Evolutionary conservation across 176 grass and related monocot genomes (phyloP).

Genomic region (Bromus sterilis): DNA sequence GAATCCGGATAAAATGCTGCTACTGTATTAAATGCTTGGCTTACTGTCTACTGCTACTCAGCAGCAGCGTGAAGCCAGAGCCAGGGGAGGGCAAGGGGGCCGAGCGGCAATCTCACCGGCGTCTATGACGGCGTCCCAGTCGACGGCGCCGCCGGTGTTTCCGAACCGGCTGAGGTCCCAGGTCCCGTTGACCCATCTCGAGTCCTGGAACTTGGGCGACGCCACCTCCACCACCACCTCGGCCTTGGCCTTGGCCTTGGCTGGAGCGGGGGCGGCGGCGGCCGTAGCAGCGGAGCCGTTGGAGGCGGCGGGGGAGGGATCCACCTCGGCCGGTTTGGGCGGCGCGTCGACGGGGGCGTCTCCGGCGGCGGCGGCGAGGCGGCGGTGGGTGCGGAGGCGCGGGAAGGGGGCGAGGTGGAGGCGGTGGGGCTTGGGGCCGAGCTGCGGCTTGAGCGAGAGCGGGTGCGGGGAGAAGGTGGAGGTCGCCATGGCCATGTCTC

Average conservation of each 20-base stretch:
- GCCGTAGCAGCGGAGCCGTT: constrained; percentile 20
- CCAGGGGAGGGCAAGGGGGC: too few relatives aligned
- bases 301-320: constrained; percentile 17
- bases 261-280: not conserved
- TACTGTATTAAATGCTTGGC: not conserved
- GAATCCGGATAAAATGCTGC: not conserved
- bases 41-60: not conserved
- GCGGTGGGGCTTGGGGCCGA: not conserved
- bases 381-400: not conserved
- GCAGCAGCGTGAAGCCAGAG: not conserved
- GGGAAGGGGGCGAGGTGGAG: constrained; percentile 14
- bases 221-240: not conserved
- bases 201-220: constrained; percentile 46
- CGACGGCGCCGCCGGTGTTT: constrained; percentile 50
- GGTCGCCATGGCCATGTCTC: constrained; percentile 50
- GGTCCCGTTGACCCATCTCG: constrained; percentile 77
- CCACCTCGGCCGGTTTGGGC: not conserved
- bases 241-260: not conserved
- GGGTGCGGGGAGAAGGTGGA: constrained; percentile 33
- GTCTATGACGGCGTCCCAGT: constrained; percentile 93
- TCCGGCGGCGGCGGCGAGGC: constrained; percentile 21
- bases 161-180: constrained; percentile 79
- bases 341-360: constrained; percentile 30
- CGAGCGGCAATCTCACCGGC: constrained; percentile 39
- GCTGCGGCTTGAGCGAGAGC: not conserved